Conservation (phyloP, 805 yeast genomes). For the Barnettozyma sucrosica region DNA sequence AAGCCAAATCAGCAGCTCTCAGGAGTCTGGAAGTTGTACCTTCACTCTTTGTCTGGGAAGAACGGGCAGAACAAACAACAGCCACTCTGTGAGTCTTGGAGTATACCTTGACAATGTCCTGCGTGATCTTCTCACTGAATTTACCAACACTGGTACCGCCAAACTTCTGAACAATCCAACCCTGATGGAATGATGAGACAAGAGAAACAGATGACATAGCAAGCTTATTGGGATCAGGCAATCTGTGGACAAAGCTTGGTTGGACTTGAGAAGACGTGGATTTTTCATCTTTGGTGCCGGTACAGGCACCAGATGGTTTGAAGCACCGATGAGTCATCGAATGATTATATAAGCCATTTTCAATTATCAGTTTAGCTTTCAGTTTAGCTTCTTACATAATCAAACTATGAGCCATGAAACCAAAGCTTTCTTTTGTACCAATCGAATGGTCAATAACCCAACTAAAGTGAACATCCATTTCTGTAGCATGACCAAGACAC, state of each 20-base stretch:
- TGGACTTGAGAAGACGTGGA: background rate
- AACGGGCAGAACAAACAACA: constrained; percentile 93
- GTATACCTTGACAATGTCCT: constrained; percentile 72
- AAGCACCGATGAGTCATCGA: background rate
- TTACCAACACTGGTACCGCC: constrained; percentile 98
- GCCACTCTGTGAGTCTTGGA: constrained; percentile 64
- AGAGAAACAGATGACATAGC: constrained; percentile 18
- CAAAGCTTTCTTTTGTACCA: background rate
- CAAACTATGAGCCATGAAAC: background rate
- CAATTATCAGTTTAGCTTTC: no score
- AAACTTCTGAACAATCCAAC: constrained; percentile 86
- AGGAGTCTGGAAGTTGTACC: constrained; percentile 91
- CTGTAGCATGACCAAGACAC: constrained; percentile 17
- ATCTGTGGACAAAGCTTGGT: background rate
- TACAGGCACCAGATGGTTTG: background rate
- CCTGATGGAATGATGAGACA: constrained; percentile 21
- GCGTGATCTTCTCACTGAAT: constrained; percentile 79
- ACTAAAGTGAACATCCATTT: no score
- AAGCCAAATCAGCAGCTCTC: constrained; percentile 75
- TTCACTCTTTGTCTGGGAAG: constrained; percentile 84
- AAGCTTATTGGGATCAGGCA: background rate
- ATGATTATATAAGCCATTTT: background rate
- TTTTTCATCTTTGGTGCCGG: background rate
- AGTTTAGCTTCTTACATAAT: background rate
- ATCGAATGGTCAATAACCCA: no score